Base-by-base conservation (phyloP, 2,329 filamentous ascomycete genomes). In the Xylariaceae sp. region DNA sequence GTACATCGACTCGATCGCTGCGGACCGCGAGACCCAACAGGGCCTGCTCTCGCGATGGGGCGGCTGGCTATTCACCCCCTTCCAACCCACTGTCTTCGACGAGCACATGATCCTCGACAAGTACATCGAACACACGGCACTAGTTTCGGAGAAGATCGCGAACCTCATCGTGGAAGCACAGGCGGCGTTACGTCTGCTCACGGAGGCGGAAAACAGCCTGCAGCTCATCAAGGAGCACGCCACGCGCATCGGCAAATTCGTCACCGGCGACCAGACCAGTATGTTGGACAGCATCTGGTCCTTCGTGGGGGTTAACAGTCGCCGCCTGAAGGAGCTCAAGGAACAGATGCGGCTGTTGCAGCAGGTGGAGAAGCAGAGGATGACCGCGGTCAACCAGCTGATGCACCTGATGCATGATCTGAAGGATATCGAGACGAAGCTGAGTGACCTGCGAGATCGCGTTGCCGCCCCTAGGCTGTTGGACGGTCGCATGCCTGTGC, bases 221-320 rank as follows among this genome's bases (percentile, higher is more conserved):
- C 80, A 84, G 37, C 76, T 85, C 19, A 93, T 96, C 64, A 82
- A 88, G 65, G 84, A 84, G 19, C 86, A 92, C 52, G 83, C 87
- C 2, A 81, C 83, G 18, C 84, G 83, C 57, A 88, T 89, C 60
- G 81, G 85, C 44, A 75, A 83, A 51, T 79, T 78, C 50, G 79
- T 88, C 21, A 77, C 82, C 47, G 79, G 78, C 14, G 77, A 82
- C 54, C 85, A 85, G 42, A 85, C 87, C 53, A 84, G 90, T 56
- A 80, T 91, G 2, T 79, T 93, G 52, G 85, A 84, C 57, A 80
- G 82, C 14, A 77, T 95, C 7, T 92, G 90, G 88, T 89, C 87
- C 0, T 82, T 88, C 57, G 77, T 95, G 14, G 90, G 90, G 44
- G 88, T 82, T 19, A 91, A 93, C 70, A 77, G 79, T 29, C 74